Evolutionary conservation across 495 filamentous ascomycete species (phyloP), one percentile per base, ranked within the genome.

Genomic region (Trichocladium uniseriatum): DNA sequence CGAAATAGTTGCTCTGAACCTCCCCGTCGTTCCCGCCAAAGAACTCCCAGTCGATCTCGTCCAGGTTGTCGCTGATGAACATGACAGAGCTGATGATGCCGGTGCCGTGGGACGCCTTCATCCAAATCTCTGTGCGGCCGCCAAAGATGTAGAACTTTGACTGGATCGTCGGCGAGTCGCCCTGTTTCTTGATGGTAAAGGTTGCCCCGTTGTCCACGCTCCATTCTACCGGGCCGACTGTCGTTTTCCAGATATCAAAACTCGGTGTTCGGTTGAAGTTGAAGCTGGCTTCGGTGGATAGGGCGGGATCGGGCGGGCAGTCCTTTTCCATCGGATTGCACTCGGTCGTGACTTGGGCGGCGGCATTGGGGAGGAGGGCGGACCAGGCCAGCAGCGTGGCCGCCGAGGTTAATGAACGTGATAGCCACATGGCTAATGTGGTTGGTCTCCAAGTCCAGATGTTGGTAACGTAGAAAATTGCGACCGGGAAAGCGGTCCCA

Each of bases 11-110:
- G 69, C 74, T 89, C 57, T 86, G 79, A 14, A 79, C 85, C 20
- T 74, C 60, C 38, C 68, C 71, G 36, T 66, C 62, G 55, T 87
- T 79, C 24, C 75, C 79, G 39, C 87, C 85, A 16, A 87, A 75
- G 70, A 86, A 90, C 62, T 91, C 89, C 83, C 84, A 91, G 64
- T 94, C 89, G 48, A 95, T 83, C 61, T 95, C 89, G 59, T 95
- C 89, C 16, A 94, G 72, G 55, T 86, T 81, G 55, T 94, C 89
- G 28, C 85, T 89, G 56, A 88, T 78, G 57, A 91, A 72, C 35
- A 94, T 87, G 44, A 89, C 79, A 48, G 83, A 87, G 67, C 84
- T 89, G 61, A 94, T 80, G 51, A 95, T 80, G 52, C 89, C 89
- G 14, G 67, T 70, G 16, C 89, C 89, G 5, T 69, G 67, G 7